Evolutionary conservation across 2,329 filamentous ascomycete species (phyloP), one percentile per base, ranked within the genome.

Genomic region (Beauveria pseudobassiana): DNA sequence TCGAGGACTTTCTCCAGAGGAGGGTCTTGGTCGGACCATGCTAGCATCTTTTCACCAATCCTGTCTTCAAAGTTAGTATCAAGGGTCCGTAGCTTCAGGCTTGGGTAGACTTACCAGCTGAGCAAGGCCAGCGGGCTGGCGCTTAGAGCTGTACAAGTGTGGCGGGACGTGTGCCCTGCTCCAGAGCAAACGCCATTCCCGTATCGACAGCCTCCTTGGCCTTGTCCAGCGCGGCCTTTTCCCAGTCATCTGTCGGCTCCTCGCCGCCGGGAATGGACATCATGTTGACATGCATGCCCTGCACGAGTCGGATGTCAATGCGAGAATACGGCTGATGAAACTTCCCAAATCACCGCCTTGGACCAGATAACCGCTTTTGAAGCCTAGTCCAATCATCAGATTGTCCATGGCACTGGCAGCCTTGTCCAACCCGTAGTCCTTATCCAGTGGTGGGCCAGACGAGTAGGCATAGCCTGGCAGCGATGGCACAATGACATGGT

Each of bases 261-360:
- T 53, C 38, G 5, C 59, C 53, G 5, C 61, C 51, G 12, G 64
- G 63, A 5, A 63, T 53, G 24, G 50, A 57, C 63, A 65, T 65
- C 64, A 64, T 64, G 48, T 62, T 65, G 38, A 65, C 59, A 34
- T 75, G 72, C 42, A 72, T 69, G 38, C 76, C 81, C 69, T 82
- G 69, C 80, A 84, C 51, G 77, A 75, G 0, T 75, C 67, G 52
- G 77, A 76, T 1, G 68, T 70, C 0, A 70, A 72, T 4, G 75
- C 77, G 50, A 85, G 67, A 0, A 75, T 64, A 14, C 80, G 70
- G 0, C 76, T 71, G 5, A 84, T 62, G 28, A 74, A 69, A 49
- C 74, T 76, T 2, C 82, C 80, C 2, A 86, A 72, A 65, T 87
- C 84, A 3, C 84, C 84, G 10, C 84, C 84, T 68, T 86, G 82